phyloP scores from a whole-genome alignment of 2,329 filamentous ascomycete species.

The Stachybotrys chartarum region DNA sequence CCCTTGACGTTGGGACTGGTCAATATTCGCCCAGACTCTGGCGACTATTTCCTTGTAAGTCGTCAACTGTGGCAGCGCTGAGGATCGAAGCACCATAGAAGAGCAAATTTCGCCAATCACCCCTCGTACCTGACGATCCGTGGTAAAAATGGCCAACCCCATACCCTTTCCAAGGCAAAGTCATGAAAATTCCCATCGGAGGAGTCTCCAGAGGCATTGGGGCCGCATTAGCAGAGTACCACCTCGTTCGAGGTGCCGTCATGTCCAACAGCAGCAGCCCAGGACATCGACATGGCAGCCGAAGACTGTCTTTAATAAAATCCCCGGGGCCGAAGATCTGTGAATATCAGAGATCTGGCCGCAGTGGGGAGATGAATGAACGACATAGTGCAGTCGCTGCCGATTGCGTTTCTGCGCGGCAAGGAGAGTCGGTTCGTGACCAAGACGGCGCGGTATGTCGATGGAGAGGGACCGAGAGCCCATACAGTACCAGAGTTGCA shows the following conservation, averaged over 20 bases:
- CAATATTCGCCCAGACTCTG: too few species aligned
- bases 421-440: conserved; percentile 24
- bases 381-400: conserved; percentile 18
- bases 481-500: neutral
- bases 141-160: conserved; percentile 11
- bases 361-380: conserved; percentile 26
- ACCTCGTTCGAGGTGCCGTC: conserved; percentile 33
- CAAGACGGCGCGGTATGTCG: conserved; percentile 18
- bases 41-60: too few species aligned
- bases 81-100: too few species aligned
- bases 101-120: too few species aligned
- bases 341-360: conserved; percentile 23
- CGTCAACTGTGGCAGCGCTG: too few species aligned
- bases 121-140: too few species aligned
- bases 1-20: too few species aligned
- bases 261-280: conserved; percentile 21
- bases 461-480: conserved; percentile 19
- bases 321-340: conserved; percentile 12
- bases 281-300: conserved; percentile 16
- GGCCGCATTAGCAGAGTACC: conserved; percentile 39
- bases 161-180: conserved; percentile 34
- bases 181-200: conserved; percentile 49
- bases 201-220: conserved; percentile 53
- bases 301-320: conserved; percentile 11
- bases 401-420: conserved; percentile 21